Percentiles rank a stretch among this genome's conserved stretches.
phyloP scores from a whole-genome alignment of 2,329 filamentous ascomycete species.

The Fusarium bulbicola region DNA sequence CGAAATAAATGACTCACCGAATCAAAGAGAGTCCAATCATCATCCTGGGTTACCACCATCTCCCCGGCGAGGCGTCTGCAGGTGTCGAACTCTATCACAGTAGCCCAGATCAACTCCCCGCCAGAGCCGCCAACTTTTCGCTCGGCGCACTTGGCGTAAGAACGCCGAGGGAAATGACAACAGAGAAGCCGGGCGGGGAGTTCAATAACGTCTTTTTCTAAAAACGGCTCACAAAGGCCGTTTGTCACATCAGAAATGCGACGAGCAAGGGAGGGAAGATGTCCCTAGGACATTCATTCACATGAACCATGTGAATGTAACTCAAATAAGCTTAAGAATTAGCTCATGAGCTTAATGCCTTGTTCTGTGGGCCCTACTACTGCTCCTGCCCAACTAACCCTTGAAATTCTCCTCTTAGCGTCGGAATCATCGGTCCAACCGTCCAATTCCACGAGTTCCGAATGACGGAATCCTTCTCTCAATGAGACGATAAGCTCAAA shows the following conservation, averaged over 20 bases:
- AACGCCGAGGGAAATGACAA: slow-evolving; percentile 20
- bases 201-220: background rate
- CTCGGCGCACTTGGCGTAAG: background rate
- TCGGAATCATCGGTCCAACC: slow-evolving; percentile 6
- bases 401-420: background rate
- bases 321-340: slow-evolving; percentile 28
- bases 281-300: background rate
- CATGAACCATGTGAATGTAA: background rate
- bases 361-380: too few species aligned
- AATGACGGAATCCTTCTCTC: slow-evolving; percentile 23
- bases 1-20: slow-evolving; percentile 36
- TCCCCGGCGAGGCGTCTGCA: slow-evolving; percentile 28
- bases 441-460: slow-evolving; percentile 23
- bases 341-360: background rate
- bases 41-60: background rate
- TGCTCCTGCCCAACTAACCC: background rate
- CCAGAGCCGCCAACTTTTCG: background rate
- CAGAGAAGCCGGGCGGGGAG: background rate
- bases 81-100: background rate
- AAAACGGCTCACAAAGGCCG: accelerated
- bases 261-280: too few species aligned
- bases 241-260: background rate
- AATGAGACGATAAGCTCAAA: slow-evolving; percentile 24
- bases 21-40: slow-evolving; percentile 5
- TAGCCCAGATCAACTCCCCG: slow-evolving; percentile 34